phyloP scores from a whole-genome alignment of 495 filamentous ascomycete genomes.

The Xylona heveae region DNA sequence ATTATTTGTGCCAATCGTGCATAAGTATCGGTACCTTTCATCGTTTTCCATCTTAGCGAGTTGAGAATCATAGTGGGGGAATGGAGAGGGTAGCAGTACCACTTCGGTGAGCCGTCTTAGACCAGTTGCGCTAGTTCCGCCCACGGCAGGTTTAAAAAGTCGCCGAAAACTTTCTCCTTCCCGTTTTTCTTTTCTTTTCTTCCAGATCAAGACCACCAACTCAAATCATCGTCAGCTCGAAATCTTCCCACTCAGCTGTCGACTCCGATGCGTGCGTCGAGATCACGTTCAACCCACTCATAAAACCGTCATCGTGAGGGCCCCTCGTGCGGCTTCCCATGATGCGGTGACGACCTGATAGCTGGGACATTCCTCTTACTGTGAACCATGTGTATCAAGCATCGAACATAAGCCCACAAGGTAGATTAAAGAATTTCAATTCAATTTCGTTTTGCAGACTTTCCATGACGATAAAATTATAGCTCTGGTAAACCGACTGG shows the following conservation, averaged over 20 bases:
- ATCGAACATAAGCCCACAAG: no score
- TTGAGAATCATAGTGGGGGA: no score
- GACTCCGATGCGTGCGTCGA: conserved; percentile 81
- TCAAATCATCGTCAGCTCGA: conserved; percentile 80
- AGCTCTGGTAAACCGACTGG: conserved; percentile 68
- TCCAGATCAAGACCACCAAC: conserved; percentile 58
- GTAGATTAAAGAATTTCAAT: not conserved
- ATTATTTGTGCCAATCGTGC: no score
- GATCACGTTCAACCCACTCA: conserved; percentile 52
- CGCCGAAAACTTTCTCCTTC: conserved; percentile 3
- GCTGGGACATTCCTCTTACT: conserved; percentile 36
- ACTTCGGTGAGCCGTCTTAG: no score
- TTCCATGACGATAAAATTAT: conserved; percentile 35
- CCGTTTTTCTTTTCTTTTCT: conserved; percentile 21
- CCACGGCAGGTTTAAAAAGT: not conserved
- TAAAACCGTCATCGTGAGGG: conserved; percentile 99
- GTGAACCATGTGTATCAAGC: conserved; percentile 3
- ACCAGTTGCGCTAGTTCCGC: no score
- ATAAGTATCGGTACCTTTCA: no score
- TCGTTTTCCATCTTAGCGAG: no score
- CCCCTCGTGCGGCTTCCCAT: conserved; percentile 54
- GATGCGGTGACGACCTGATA: conserved; percentile 97
- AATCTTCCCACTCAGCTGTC: conserved; percentile 45
- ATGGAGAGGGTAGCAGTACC: no score
- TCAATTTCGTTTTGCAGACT: conserved; percentile 3